Conservation (phyloP, 257 asterid species). For the Solanum habrochaites region DNA sequence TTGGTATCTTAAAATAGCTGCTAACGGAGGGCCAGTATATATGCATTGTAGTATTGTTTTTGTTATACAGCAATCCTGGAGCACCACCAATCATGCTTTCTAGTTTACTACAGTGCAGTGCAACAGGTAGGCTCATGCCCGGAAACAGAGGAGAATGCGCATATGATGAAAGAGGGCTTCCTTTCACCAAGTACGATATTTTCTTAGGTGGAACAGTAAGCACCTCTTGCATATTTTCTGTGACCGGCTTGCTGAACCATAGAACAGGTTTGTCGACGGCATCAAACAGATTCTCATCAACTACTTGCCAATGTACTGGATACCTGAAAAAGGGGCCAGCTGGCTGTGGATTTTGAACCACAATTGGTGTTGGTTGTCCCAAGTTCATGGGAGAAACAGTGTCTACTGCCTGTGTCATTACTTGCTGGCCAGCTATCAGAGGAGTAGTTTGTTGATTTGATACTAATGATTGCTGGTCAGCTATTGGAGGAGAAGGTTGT, state of each 20-base stretch:
- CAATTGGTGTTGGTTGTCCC: background rate
- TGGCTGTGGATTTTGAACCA: background rate
- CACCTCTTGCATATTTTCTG: accelerated
- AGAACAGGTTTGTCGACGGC: background rate
- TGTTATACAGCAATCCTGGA: background rate
- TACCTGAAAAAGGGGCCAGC: background rate
- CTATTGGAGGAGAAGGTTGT: background rate
- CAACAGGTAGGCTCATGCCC: background rate
- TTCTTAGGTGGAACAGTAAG: background rate
- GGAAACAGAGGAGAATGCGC: accelerated
- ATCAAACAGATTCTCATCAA: background rate
- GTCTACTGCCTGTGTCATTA: background rate
- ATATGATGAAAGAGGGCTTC: background rate
- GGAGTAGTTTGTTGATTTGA: background rate
- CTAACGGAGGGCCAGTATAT: background rate
- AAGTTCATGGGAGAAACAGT: no score
- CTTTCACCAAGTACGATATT: accelerated
- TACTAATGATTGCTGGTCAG: background rate
- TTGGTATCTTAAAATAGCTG: background rate
- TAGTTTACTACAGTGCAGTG: background rate
- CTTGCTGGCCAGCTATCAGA: background rate
- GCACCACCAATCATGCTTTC: background rate
- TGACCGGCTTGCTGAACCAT: background rate
- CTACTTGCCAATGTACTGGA: background rate
- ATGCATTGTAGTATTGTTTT: no score